Base-by-base conservation (phyloP, 2,329 filamentous ascomycete genomes). In the Talaromyces sp. region DNA sequence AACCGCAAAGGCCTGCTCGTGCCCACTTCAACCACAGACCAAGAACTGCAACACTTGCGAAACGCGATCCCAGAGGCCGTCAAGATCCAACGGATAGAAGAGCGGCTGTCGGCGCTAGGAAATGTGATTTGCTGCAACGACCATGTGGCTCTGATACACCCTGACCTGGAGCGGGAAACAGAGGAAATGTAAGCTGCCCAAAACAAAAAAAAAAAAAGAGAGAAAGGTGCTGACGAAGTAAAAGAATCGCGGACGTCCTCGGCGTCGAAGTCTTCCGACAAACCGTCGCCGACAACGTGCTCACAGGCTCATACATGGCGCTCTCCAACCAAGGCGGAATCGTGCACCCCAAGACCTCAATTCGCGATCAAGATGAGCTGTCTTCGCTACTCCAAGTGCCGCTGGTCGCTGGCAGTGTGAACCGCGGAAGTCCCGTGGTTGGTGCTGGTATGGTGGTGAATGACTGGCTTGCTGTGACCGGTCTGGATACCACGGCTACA, bases 61-160 rank as follows among this genome's bases (percentile, higher is more conserved):
- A 98, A 99, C 79, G 92, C 90, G 62, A 87, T 99, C 67, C 95
- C 95, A 44, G 93, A 98, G 75, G 80, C 82, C 62, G 91, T 99
- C 66, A 92, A 93, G 79, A 96, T 99, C 72, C 93, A 97, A 81
- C 88, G 95, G 68, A 96, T 99, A 81, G 95, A 99, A 82, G 95
- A 99, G 83, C 88, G 95, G 49, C 84, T 99, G 65, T 96, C 92
- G 19, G 95, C 95, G 4, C 86, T 99, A 28, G 95, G 95, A 64
- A 99, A 99, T 75, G 95, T 98, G 65, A 97, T 99, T 72, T 96
- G 92, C 72, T 87, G 87, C 72, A 98, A 98, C 78, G 95, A 99
- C 79, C 93, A 97, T 78, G 95, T 98, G 68, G 95, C 95, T 58
- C 88, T 99, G 52, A 88, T 98, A 64, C 95, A 99, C 76, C 95